Evolutionary conservation across 2,329 filamentous ascomycete genomes (phyloP), one percentile per base, ranked within the genome.

Genomic region (Nemania bipapillata): DNA sequence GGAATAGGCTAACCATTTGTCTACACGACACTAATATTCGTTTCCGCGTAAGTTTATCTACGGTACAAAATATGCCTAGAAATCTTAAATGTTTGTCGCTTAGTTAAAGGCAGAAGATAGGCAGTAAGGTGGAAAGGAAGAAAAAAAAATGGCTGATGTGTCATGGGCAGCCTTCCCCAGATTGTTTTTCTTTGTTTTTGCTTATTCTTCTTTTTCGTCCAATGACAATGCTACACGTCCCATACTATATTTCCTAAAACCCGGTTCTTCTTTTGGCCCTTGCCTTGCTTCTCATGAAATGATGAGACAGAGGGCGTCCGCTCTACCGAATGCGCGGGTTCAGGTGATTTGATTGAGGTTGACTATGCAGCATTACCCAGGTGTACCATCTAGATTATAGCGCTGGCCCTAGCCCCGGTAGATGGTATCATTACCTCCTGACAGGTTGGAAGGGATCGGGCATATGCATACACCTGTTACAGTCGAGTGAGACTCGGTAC

Each of bases 391-490:
- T 63, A 54, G 22, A 59, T 60, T 56, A 30, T 60, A 60, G 28
- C 22, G 40, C 37, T 54, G 54, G 57, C 49, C 17, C 20, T 56
- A 9, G 56, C 40, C 63, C 35, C 49, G 26, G 59, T 57, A 63
- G 50, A 59, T 40, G 50, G 49, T 50, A 63, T 57, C n/a, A 50
- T 57, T 49, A 53, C 56, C 55, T 56, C 50, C 60, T 64, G 59
- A 61, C 56, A 63, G 53, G 40, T 45, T 55, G n/a, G 47, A 57
- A 24, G 47, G 40, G 49, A 54, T 63, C 60, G 61, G 68, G 61
- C 56, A 63, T 60, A 66, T 64, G 64, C 60, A 64, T 50, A 45
- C 50, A 35, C 52, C 45, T 54, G 54, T 28, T 60, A 54, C 60
- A 35, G 40, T 64, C 22, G 32, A 50, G 65, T 28, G 32, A 50